Evolutionary conservation across 768 basidiomycete species (phyloP).

Genomic region (Pisolithus marmoratus): DNA sequence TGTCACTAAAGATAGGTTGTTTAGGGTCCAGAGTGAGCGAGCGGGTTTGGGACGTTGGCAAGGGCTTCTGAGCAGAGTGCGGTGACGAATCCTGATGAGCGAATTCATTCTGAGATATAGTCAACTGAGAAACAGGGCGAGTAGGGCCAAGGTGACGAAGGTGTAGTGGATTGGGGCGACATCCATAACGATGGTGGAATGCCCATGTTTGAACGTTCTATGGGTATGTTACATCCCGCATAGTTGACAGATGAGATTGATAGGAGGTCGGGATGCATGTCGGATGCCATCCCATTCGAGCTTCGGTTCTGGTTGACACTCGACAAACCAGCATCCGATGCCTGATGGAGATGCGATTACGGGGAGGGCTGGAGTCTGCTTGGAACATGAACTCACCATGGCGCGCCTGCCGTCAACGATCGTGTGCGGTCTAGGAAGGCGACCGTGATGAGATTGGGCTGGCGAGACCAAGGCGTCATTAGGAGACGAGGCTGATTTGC

Average conservation of each 20-base stretch:
- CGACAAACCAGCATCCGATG: slow-evolving; percentile 16
- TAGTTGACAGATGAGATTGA: slow-evolving; percentile 18
- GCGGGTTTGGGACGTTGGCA: slow-evolving; percentile 38
- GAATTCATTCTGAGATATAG: slow-evolving; percentile 30
- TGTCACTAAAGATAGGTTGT: slow-evolving; percentile 59
- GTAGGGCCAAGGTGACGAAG: slow-evolving; percentile 38
- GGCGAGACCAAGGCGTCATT: slow-evolving; percentile 12
- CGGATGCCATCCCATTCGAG: slow-evolving; percentile 5
- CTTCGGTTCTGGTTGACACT: slow-evolving; percentile 6
- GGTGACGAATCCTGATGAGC: slow-evolving; percentile 27
- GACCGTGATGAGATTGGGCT: slow-evolving; percentile 7
- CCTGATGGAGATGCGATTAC: slow-evolving; percentile 4
- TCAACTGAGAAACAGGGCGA: slow-evolving; percentile 34
- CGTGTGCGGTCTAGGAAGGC: slow-evolving; percentile 10
- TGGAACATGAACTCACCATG: slow-evolving; percentile 6
- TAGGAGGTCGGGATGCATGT: slow-evolving; percentile 13
- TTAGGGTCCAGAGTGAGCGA: slow-evolving; percentile 48
- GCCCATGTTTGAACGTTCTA: slow-evolving; percentile 48
- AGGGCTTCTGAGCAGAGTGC: slow-evolving; percentile 29
- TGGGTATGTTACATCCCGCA: slow-evolving; percentile 23
- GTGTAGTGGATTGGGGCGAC: slow-evolving; percentile 57
- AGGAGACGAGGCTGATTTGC: slow-evolving; percentile 20
- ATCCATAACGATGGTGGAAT: slow-evolving; percentile 81
- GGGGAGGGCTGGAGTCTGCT: neutral
- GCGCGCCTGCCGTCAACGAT: slow-evolving; percentile 9